A percentile compares a stretch with the other conserved stretches of the same genome.
Conservation (phyloP, 768 basidiomycete genomes). For the Pisolithus microcarpus region DNA sequence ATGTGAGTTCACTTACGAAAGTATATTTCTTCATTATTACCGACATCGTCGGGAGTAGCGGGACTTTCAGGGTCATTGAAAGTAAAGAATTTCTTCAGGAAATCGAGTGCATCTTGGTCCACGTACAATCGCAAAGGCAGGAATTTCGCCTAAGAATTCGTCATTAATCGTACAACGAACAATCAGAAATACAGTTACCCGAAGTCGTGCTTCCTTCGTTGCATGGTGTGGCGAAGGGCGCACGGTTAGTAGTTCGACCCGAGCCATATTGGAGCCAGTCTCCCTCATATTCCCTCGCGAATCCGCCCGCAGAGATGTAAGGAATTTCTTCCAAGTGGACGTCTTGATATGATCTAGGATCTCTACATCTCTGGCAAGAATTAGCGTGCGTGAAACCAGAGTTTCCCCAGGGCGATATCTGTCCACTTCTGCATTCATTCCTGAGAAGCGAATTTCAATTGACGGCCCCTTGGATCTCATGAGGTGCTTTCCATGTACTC, state of each 20-base stretch:
- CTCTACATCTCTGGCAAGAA: constrained; percentile 67
- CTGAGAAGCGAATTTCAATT: constrained; percentile 76
- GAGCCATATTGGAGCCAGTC: constrained; percentile 91
- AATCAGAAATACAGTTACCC: constrained; percentile 28
- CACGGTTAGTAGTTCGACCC: constrained; percentile 70
- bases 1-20: constrained; percentile 49
- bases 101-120: constrained; percentile 97
- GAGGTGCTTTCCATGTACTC: constrained; percentile 52
- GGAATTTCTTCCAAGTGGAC: constrained; percentile 96
- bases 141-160: constrained; percentile 64
- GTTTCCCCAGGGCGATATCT: constrained; percentile 49
- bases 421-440: constrained; percentile 60
- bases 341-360: constrained; percentile 98
- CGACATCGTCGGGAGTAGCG: constrained; percentile 25
- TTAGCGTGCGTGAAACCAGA: constrained; percentile 58
- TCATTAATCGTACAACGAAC: constrained; percentile 1
- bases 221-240: constrained; percentile 61
- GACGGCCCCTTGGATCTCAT: constrained; percentile 69
- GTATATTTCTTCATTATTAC: constrained; percentile 46
- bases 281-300: constrained; percentile 84
- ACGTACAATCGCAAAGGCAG: constrained; percentile 88
- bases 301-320: constrained; percentile 80
- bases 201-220: constrained; percentile 71
- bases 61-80: constrained; percentile 60
- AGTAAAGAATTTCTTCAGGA: constrained; percentile 92